Evolutionary conservation across 2,329 filamentous ascomycete species (phyloP), one percentile per base, ranked within the genome.

Genomic region (Trichoderma koningiopsis): DNA sequence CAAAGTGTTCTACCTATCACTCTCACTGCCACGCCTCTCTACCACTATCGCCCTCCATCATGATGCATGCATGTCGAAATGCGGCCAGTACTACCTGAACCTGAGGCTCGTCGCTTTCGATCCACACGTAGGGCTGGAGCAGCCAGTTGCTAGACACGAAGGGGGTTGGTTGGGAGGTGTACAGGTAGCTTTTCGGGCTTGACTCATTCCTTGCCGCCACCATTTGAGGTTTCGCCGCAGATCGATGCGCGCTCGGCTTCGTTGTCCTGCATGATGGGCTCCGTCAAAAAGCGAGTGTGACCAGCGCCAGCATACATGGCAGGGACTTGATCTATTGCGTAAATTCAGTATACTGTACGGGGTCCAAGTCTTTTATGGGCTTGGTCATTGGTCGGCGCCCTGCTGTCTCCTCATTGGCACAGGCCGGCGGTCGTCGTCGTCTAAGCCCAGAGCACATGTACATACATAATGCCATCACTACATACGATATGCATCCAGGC

Each of bases 41-140:
- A 8, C 31, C 31, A 33, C 37, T 7, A 19, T 2, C 14, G 2
- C 11, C 16, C 13, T 40, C 37, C 14, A 40, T 10, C 19, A 43
- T 65, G 62, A 65, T 58, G 63, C 63, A 65, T 58, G 63, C 63
- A 67, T 33, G 63, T 59, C 63, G 49, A 57, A n/a, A 52, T 59
- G 53, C 40, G 31, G 40, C 53, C 55, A 59, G 49, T 52, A 37
- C 62, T 14, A 64, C 61, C 22, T 43, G 14, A 24, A 37, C 16
- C 22, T 16, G 22, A 49, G n/a, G 47, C 47, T 24, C 47, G n/a
- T 24, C 47, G 47, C 33, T 33, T 16, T 59, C 63, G 63, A 67
- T 67, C 63, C 63, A 67, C 63, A 67, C 63, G 49, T 67, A 67
- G 63, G 63, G 63, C 63, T 67, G 63, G 63, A 57, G 37, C 31